Conservation (phyloP, 129 eudicot genomes). For the Saposhnikovia divaricata region DNA sequence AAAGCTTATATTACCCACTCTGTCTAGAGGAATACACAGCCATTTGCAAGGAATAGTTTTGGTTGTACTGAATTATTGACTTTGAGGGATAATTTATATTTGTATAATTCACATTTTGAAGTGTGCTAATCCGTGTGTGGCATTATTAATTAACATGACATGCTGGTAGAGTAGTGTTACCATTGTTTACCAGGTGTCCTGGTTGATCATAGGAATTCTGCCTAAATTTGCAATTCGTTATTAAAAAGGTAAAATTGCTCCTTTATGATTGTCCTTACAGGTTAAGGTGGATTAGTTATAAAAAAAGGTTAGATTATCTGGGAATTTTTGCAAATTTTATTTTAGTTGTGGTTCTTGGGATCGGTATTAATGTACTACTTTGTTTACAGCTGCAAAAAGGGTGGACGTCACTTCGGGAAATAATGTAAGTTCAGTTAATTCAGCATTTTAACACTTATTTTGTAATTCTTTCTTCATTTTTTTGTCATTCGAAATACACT, state of each 20-base stretch:
- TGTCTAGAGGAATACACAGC: not conserved
- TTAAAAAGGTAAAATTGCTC: not conserved
- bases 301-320: not conserved
- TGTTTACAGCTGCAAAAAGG: conserved; percentile 52
- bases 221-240: not conserved
- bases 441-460: too few relatives aligned
- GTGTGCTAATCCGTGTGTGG: not conserved
- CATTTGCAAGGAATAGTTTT: too few relatives aligned
- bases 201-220: not conserved
- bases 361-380: not conserved
- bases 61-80: not conserved
- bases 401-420: conserved; percentile 33
- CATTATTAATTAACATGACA: not conserved
- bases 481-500: too few relatives aligned
- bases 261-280: not conserved
- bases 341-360: not conserved
- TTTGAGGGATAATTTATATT: not conserved
- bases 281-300: not conserved
- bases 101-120: not conserved
- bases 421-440: conserved; percentile 30
- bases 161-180: not conserved
- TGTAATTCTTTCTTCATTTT: too few relatives aligned
- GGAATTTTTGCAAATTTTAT: not conserved
- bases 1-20: too few relatives aligned
- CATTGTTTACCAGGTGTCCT: not conserved